phyloP scores from a whole-genome alignment of 208 protist genomes.

The Leishmania tarentolae region DNA sequence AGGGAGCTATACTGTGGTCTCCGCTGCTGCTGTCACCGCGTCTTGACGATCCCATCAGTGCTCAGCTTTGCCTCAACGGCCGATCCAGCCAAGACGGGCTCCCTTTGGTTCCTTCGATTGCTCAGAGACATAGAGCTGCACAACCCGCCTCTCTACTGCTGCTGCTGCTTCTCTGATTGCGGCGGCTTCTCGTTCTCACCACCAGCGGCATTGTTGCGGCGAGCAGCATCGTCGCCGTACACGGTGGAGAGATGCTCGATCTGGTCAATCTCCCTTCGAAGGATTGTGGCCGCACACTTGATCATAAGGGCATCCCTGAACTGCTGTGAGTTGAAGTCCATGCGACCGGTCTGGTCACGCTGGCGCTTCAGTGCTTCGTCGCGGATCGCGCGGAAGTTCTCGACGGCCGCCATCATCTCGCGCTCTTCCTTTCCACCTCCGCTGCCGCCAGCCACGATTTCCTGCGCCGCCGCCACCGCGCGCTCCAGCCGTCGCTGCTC shows the following conservation, averaged over 20 bases:
- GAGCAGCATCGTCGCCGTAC: slow-evolving; percentile 36
- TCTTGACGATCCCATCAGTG: neutral
- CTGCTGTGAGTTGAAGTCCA: slow-evolving; percentile 75
- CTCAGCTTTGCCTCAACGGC: neutral
- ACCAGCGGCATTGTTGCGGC: slow-evolving; percentile 14
- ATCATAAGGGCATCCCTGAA: slow-evolving; percentile 89
- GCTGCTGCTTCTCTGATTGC: slow-evolving; percentile 24
- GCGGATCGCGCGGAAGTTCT: slow-evolving; percentile 44
- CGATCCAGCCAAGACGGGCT: neutral
- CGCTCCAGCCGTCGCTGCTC: slow-evolving; percentile 35
- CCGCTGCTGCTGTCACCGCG: neutral
- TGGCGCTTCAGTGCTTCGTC: slow-evolving; percentile 52
- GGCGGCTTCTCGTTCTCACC: slow-evolving; percentile 27
- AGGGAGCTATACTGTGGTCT: neutral
- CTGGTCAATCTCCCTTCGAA: slow-evolving; percentile 59
- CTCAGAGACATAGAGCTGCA: slow-evolving; percentile 3
- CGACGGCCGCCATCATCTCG: slow-evolving; percentile 35
- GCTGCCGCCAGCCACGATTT: slow-evolving; percentile 31
- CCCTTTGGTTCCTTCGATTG: neutral
- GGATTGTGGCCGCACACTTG: slow-evolving; percentile 63
- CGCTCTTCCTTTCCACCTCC: slow-evolving; percentile 35
- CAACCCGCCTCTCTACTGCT: slow-evolving; percentile 5
- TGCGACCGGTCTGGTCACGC: slow-evolving; percentile 44
- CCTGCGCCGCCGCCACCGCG: slow-evolving; percentile 28
- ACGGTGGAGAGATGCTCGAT: slow-evolving; percentile 57